phyloP scores from a whole-genome alignment of 306 rosid species.

The Sicyos edulis region DNA sequence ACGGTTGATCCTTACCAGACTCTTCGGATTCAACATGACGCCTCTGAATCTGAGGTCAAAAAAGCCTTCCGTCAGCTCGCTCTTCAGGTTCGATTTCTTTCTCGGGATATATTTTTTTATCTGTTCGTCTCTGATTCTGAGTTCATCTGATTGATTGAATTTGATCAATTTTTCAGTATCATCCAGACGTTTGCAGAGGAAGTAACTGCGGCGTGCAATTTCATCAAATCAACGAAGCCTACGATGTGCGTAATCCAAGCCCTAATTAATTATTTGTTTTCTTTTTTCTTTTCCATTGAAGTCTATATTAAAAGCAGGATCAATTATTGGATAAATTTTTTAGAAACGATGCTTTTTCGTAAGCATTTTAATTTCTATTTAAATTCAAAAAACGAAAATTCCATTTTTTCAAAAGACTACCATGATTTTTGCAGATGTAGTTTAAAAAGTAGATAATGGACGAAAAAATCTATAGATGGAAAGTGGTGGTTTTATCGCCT shows the following conservation, averaged over 20 bases:
- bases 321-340: no score
- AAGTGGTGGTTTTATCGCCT: no score
- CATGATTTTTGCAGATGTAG: background rate
- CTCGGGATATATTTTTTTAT: no score
- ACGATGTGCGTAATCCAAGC: constrained; percentile 46
- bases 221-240: constrained; percentile 79
- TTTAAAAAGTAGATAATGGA: no score
- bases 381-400: no score
- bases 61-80: constrained; percentile 88
- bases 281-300: background rate
- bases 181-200: constrained; percentile 88
- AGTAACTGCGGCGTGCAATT: constrained; percentile 70
- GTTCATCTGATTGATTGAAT: background rate
- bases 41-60: constrained; percentile 81
- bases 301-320: background rate
- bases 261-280: background rate
- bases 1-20: constrained; percentile 64
- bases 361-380: no score
- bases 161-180: constrained; percentile 44
- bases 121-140: background rate
- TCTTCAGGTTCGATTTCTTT: constrained; percentile 45
- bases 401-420: background rate
- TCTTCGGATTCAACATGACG: constrained; percentile 52
- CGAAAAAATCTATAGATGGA: no score
- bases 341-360: no score